Percentiles rank a stretch among this genome's conserved stretches.
phyloP scores from a whole-genome alignment of 2,329 filamentous ascomycete species.

The Dothideomycetes sp. region DNA sequence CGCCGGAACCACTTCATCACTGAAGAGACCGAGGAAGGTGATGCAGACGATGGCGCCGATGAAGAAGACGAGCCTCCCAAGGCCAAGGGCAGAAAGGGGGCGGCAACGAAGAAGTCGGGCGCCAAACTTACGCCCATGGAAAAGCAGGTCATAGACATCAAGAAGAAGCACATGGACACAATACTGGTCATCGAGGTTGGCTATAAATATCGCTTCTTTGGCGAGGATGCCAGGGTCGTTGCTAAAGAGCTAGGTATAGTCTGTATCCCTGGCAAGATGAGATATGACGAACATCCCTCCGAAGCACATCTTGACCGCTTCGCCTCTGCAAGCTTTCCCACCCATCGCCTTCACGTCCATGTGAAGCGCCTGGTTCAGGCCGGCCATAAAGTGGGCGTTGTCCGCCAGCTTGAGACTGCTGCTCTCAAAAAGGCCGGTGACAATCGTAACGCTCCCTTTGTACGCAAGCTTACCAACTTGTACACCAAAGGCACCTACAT shows the following conservation, averaged over 20 bases:
- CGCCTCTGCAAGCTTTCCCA: slow-evolving; percentile 89
- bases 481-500: slow-evolving; percentile 98
- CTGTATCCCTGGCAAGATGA: slow-evolving; percentile 89
- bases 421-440: slow-evolving; percentile 91
- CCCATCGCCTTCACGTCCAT: slow-evolving; percentile 83
- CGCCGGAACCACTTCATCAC: slow-evolving; percentile 45
- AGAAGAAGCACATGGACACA: slow-evolving; percentile 80
- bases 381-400: slow-evolving; percentile 91
- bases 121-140: slow-evolving; percentile 92
- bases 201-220: slow-evolving; percentile 96
- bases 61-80: slow-evolving; percentile 36
- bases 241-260: slow-evolving; percentile 89
- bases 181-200: slow-evolving; percentile 88
- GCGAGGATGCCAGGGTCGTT: slow-evolving; percentile 81
- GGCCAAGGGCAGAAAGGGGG: slow-evolving; percentile 35
- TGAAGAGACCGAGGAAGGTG: slow-evolving; percentile 43
- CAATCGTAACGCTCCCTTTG: slow-evolving; percentile 85
- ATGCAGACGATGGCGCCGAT: slow-evolving; percentile 48
- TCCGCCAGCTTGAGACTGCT: slow-evolving; percentile 88
- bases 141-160: slow-evolving; percentile 86
- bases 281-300: slow-evolving; percentile 87
- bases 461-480: slow-evolving; percentile 84
- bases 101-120: slow-evolving; percentile 55
- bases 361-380: slow-evolving; percentile 86
- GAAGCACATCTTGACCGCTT: slow-evolving; percentile 89